Base-by-base conservation (phyloP, 2,329 filamentous ascomycete genomes). In the Claviceps sp. region DNA sequence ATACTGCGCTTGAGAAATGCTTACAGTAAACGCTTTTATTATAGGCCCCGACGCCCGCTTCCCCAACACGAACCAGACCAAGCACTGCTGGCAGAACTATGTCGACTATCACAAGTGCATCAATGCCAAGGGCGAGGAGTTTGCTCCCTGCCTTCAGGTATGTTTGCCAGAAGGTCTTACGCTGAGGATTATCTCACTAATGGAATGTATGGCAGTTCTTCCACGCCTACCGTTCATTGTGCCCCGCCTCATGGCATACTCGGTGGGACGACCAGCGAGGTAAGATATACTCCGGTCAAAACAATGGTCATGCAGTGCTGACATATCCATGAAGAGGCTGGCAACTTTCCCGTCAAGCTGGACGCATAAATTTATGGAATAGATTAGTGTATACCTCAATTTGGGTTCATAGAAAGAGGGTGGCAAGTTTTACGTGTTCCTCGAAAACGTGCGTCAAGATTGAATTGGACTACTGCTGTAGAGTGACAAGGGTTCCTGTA, bases 81-180 rank as follows among this genome's bases (percentile, higher is more conserved):
- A 96, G 86, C 90, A 98, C 83, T 98, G 93, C 88, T 98, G 93
- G 93, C 94, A 98, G 74, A 98, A 98, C 82, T 98, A 98, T 76
- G 93, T 98, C 77, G 93, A 98, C 75, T 97, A 98, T 81, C 88
- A 98, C 84, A 98, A 98, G 82, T 98, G 93, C 80, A 89, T 96
- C 73, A 78, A 85, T 69, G 91, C 90, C 75, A 97, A 97, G 82
- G 91, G 91, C 73, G 91, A 97, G 79, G 90, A 96, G 69, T 97
- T 97, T 73, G 85, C 87, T 64, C 91, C 91, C 60, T 97, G 91
- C 86, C 85, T 84, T 67, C 90, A 96, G 85, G 90, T 95, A 84
- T 60, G 70, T 37, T 30, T 24, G 1, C 8, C 13, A 19, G 17
- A 13, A 14, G 3, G 11, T 39, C 16, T 11, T 2, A 47, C 4